Conservation (phyloP, 2,329 filamentous ascomycete species). For the Colletotrichum sp. region DNA sequence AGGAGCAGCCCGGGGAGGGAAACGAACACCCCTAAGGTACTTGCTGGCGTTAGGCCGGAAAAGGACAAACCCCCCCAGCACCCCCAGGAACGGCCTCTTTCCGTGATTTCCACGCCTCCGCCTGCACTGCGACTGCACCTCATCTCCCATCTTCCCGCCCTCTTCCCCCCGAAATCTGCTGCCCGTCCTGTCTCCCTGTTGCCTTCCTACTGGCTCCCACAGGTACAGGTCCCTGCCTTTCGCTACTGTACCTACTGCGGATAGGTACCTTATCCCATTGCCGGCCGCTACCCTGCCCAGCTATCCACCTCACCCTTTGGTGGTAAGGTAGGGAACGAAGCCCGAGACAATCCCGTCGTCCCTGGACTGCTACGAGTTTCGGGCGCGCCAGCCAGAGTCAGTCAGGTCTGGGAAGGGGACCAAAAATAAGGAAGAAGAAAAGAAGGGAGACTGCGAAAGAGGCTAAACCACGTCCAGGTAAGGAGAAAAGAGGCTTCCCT, state of each 20-base stretch:
- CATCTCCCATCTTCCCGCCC: background rate
- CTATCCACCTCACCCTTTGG: background rate
- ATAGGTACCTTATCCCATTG: background rate
- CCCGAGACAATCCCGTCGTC: slow-evolving; percentile 14
- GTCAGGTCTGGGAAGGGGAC: slow-evolving; percentile 11
- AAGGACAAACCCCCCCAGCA: background rate
- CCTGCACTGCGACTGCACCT: slow-evolving; percentile 7
- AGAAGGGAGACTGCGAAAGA: slow-evolving; percentile 1
- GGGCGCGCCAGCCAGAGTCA: slow-evolving; percentile 12
- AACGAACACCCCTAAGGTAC: slow-evolving; percentile 1
- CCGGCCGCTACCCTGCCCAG: slow-evolving; percentile 3
- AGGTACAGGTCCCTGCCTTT: background rate
- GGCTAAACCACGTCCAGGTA: background rate
- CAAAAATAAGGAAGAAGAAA: background rate
- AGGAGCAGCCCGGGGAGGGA: background rate
- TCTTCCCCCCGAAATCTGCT: background rate
- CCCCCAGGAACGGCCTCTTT: background rate
- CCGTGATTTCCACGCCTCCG: background rate
- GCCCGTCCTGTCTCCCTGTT: background rate
- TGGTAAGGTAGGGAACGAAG: slow-evolving; percentile 9
- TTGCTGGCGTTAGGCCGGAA: slow-evolving; percentile 4
- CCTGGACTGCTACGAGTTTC: slow-evolving; percentile 2
- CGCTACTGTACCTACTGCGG: background rate
- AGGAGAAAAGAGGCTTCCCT: slow-evolving; percentile 1
- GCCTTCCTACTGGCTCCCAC: background rate